Percentiles rank a stretch among this genome's conserved stretches.
These are phyloP conservation scores for Saraca asoca DNA, from an alignment of 331 rosid species.

Conservation along the genomic window DNA sequence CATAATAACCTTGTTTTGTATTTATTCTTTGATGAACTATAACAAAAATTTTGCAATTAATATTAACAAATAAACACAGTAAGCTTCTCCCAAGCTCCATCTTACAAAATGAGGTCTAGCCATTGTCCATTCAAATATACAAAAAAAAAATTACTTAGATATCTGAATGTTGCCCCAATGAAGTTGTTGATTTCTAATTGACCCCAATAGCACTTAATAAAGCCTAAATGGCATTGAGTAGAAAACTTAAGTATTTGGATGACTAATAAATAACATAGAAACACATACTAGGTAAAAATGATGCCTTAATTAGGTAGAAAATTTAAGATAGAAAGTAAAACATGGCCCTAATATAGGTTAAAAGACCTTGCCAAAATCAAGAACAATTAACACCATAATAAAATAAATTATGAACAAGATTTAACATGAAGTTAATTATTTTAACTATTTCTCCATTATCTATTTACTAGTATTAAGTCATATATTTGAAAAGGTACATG, in stretches of 20 bases:
- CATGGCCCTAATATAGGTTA: slow-evolving; percentile 66
- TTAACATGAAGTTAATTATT: background rate
- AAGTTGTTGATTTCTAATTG: slow-evolving; percentile 64
- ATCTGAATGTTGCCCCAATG: slow-evolving; percentile 72
- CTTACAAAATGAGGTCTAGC: background rate
- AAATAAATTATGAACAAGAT: background rate
- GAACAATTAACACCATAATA: background rate
- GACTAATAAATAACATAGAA: too few relatives aligned
- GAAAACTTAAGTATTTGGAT: background rate
- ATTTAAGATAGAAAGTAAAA: too few relatives aligned
- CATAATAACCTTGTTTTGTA: too few relatives aligned
- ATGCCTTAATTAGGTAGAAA: too few relatives aligned
- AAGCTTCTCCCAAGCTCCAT: slow-evolving; percentile 9
- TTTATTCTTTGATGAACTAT: too few relatives aligned
- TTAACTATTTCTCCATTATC: too few relatives aligned
- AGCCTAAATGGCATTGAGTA: slow-evolving; percentile 40
- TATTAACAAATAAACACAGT: background rate
- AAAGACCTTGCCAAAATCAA: slow-evolving; percentile 50
- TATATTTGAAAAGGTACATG: slow-evolving; percentile 63
- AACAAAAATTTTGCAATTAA: too few relatives aligned
- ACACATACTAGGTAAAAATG: too few relatives aligned
- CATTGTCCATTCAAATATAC: background rate
- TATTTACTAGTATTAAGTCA: slow-evolving; percentile 57
- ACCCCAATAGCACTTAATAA: slow-evolving; percentile 63
- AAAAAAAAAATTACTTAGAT: background rate